Evolutionary conservation across 768 basidiomycete species (phyloP).

Genomic region (Stropharia rugosoannulata): DNA sequence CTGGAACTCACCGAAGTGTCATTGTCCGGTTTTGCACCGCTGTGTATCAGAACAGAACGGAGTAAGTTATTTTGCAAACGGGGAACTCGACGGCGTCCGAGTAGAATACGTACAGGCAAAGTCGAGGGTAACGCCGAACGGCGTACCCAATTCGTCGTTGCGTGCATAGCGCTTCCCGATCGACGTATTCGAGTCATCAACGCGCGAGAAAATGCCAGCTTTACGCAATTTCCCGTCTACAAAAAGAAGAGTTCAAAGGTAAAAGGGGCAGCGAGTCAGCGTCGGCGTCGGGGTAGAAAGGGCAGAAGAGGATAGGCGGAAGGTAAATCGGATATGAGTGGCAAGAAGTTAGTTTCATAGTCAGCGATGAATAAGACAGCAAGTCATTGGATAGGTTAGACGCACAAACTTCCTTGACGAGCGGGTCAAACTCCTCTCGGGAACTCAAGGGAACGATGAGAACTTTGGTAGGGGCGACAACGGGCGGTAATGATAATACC

Average conservation of each 20-base stretch:
- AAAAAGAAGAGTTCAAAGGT: background rate
- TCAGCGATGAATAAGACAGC: conserved; percentile 14
- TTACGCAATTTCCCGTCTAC: conserved; percentile 83
- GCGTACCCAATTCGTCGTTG: conserved; percentile 98
- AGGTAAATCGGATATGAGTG: conserved; percentile 1
- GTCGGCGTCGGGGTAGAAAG: background rate
- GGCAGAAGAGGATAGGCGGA: background rate
- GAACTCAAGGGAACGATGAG: conserved; percentile 93
- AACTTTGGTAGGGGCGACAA: conserved; percentile 95
- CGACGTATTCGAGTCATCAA: conserved; percentile 93
- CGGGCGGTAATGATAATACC: conserved; percentile 88
- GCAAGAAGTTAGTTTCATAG: conserved; percentile 9
- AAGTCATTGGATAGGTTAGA: conserved; percentile 22
- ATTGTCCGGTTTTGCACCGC: conserved; percentile 91
- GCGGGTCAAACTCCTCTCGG: conserved; percentile 78
- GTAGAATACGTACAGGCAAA: conserved; percentile 64
- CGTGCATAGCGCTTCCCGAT: conserved; percentile 97
- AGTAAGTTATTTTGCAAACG: background rate
- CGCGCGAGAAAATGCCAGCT: conserved; percentile 88
- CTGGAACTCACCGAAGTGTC: conserved; percentile 76
- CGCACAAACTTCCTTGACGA: conserved; percentile 90
- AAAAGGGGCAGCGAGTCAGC: no score
- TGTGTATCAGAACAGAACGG: conserved; percentile 26
- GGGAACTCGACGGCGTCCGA: background rate
- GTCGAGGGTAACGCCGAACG: conserved; percentile 94